Evolutionary conservation across 2,329 filamentous ascomycete genomes (phyloP).

Genomic region (Juglanconis oblonga): DNA sequence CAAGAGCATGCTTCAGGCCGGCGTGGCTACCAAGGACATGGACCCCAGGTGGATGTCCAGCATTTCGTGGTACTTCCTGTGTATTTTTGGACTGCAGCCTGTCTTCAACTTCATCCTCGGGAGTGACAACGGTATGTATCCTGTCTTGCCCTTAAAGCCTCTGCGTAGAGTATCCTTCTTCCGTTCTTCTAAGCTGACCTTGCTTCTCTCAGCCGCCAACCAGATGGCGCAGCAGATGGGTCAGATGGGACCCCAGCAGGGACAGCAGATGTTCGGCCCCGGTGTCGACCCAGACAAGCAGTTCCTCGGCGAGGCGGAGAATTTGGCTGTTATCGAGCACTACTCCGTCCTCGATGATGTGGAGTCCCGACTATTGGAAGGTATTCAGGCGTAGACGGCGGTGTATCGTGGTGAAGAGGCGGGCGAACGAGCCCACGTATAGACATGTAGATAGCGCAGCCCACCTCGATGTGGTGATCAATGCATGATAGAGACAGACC

Average conservation of each 20-base stretch:
- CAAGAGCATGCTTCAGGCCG: slow-evolving; percentile 98
- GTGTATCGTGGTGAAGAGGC: not conserved
- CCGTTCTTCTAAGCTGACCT: slow-evolving; percentile 18
- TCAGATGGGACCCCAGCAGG: slow-evolving; percentile 67
- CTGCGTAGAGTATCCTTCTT: not conserved
- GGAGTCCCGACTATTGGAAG: slow-evolving; percentile 74
- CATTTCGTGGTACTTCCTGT: slow-evolving; percentile 98
- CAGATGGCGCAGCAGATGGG: slow-evolving; percentile 91
- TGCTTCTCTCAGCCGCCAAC: slow-evolving; percentile 66
- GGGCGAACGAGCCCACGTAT: not conserved
- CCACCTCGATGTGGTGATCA: not conserved
- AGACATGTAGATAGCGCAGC: slow-evolving; percentile 5
- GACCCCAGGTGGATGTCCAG: slow-evolving; percentile 98
- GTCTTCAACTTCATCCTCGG: slow-evolving; percentile 97
- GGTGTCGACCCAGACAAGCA: slow-evolving; percentile 95
- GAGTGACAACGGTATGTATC: slow-evolving; percentile 81
- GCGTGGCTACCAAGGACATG: slow-evolving; percentile 91
- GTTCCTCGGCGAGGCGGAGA: slow-evolving; percentile 89
- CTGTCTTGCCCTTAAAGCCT: not conserved
- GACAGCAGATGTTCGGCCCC: slow-evolving; percentile 77
- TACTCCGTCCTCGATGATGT: slow-evolving; percentile 87
- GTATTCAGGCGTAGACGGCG: slow-evolving; percentile 38
- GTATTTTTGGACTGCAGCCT: slow-evolving; percentile 92
- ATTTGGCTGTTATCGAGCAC: slow-evolving; percentile 91
- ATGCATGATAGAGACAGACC: slow-evolving; percentile 3